Base-by-base conservation (phyloP, 768 basidiomycete species). In the Daedaleopsis nitida region DNA sequence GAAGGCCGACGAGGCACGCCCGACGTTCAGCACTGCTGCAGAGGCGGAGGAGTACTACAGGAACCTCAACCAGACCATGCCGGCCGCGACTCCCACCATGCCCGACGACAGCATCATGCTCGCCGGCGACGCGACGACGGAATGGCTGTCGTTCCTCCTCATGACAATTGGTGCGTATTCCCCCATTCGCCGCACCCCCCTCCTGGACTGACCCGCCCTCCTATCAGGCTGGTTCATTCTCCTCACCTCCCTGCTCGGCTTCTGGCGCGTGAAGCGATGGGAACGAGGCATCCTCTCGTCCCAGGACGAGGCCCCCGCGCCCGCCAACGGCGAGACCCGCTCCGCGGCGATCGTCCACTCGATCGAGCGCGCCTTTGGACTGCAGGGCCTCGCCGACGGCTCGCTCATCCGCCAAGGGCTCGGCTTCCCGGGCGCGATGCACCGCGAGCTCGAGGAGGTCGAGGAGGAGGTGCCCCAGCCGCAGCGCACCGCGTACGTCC, bases 121-220 rank as follows among this genome's bases (percentile, higher is more conserved):
- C 52, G 47, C 64, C 19, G 63, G 59, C 27, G 84, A 89, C 73
- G 82, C 87, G 23, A 92, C 94, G 0, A 89, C 90, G 23, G 95
- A 98, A 71, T 98, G 94, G 94, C 77, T 98, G 53, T 92, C 93
- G 16, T 98, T 98, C 78, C 85, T 96, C 76, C 76, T 98, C 66
- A 97, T 98, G 92, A 93, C 89, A 38, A 77, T 94, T 51, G 87
- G 87, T 87, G 64, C 44, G 85, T 76, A 3, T 14, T 14, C 24
- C 32, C 13, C 39, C 48, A 5, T 38, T 32, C 27, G 4, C 27
- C 27, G 7, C 27, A 32, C 44, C 43, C 39, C 13, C 3, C 39
- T 42, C 17, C 3, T 24, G 21, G 12, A n/a, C 54, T 6, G 34
- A 14, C 52, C n/a, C 2, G 16, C 43, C 66, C 14, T 54, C 37